These are phyloP conservation scores for Trichoderma guizhouense DNA, from an alignment of 2,329 filamentous ascomycete genomes.

Conservation along the genomic window DNA sequence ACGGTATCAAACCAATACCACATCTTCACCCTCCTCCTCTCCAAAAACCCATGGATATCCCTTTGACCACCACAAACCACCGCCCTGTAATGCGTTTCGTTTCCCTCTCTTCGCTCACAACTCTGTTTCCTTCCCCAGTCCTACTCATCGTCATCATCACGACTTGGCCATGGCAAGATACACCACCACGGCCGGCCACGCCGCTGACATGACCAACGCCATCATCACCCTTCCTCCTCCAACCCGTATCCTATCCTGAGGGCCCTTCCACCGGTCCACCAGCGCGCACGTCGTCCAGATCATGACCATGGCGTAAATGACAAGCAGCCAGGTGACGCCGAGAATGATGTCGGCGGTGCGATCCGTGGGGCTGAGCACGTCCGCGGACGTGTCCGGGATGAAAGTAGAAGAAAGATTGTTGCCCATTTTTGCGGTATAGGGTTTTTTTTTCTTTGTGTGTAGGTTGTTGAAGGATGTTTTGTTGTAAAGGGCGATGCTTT, in stretches of 20 bases:
- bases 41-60: neutral
- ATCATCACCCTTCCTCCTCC: conserved; percentile 29
- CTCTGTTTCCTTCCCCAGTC: neutral
- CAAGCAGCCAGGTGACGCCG: conserved; percentile 34
- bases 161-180: conserved; percentile 30
- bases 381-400: conserved; percentile 37
- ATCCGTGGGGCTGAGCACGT: conserved; percentile 33
- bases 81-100: neutral
- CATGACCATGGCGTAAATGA: conserved; percentile 39
- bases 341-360: conserved; percentile 31
- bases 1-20: conserved; percentile 14
- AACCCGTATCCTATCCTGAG: conserved; percentile 33
- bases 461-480: neutral
- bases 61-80: neutral
- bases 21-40: neutral
- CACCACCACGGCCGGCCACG: conserved; percentile 36
- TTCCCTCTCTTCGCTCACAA: neutral
- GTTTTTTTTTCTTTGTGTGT: neutral
- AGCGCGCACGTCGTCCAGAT: conserved; percentile 42
- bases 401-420: conserved; percentile 39
- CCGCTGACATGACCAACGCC: conserved; percentile 33
- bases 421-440: conserved; percentile 33
- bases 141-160: neutral
- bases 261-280: conserved; percentile 42
- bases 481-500: neutral